Evolutionary conservation across 176 grass and related monocot species (phyloP).

Genomic region (Puya raimondii): DNA sequence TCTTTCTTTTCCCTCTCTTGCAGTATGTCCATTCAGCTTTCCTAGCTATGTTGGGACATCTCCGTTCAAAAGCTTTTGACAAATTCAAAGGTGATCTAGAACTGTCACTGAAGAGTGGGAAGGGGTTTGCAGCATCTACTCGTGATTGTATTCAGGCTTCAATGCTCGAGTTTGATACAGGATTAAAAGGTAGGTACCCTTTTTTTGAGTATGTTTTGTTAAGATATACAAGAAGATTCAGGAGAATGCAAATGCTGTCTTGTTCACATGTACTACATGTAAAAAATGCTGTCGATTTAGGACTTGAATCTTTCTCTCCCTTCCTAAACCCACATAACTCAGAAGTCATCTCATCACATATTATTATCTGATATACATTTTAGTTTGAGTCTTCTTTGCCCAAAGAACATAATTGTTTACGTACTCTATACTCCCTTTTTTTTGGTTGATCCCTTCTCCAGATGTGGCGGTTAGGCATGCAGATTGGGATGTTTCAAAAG

Average conservation of each 20-base stretch:
- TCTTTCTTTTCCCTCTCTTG: constrained; percentile 11
- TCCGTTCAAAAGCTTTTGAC: constrained; percentile 38
- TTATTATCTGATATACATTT: no score
- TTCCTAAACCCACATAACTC: no score
- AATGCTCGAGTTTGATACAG: constrained; percentile 45
- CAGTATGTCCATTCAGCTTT: constrained; percentile 51
- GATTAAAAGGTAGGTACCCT: constrained; percentile 37
- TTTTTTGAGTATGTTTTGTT: not conserved
- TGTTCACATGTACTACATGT: no score
- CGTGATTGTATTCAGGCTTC: constrained; percentile 39
- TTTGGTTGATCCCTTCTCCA: constrained; percentile 21
- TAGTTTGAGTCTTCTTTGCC: no score
- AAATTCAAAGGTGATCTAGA: constrained; percentile 82
- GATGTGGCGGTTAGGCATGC: constrained; percentile 44
- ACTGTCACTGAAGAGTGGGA: constrained; percentile 35
- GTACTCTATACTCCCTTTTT: not conserved
- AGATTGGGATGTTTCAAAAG: constrained; percentile 50
- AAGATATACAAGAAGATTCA: no score
- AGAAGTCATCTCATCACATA: no score
- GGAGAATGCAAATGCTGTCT: no score
- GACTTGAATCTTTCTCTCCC: no score
- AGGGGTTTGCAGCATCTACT: constrained; percentile 50
- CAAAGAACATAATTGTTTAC: not conserved
- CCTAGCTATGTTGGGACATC: constrained; percentile 43
- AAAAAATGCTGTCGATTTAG: no score